These are phyloP conservation scores for Botrytis fabae DNA, from an alignment of 2,329 filamentous ascomycete genomes.

Conservation along the genomic window DNA sequence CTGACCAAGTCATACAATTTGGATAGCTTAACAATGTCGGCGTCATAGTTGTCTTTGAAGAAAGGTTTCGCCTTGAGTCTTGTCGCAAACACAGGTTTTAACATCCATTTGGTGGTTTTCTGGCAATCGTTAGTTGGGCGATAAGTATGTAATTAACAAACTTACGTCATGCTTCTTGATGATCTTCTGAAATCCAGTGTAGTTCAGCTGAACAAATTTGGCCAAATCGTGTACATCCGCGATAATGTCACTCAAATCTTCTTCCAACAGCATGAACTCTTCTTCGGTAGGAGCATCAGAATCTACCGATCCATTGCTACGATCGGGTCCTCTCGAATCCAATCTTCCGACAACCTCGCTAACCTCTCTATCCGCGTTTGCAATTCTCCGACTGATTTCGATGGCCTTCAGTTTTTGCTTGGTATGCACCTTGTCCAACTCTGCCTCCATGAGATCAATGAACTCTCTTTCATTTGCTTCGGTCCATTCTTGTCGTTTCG, in stretches of 20 bases:
- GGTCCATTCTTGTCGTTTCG: slow-evolving; percentile 70
- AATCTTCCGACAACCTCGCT: slow-evolving; percentile 79
- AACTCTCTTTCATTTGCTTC: slow-evolving; percentile 91
- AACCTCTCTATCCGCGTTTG: slow-evolving; percentile 85
- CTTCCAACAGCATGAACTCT: slow-evolving; percentile 90
- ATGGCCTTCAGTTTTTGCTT: slow-evolving; percentile 97
- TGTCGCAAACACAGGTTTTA: slow-evolving; percentile 93
- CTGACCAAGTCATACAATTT: slow-evolving; percentile 93
- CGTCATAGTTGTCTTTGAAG: slow-evolving; percentile 98
- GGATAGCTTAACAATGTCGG: slow-evolving; percentile 90
- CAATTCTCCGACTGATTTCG: slow-evolving; percentile 90
- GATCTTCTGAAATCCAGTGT: slow-evolving; percentile 99
- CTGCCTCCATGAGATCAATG: slow-evolving; percentile 80
- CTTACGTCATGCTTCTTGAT: slow-evolving; percentile 98
- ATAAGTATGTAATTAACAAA: slow-evolving; percentile 28
- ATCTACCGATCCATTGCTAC: slow-evolving; percentile 36
- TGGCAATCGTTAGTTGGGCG: slow-evolving; percentile 42
- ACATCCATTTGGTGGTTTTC: slow-evolving; percentile 93
- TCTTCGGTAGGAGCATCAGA: slow-evolving; percentile 71
- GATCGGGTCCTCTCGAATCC: slow-evolving; percentile 58
- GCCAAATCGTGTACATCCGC: slow-evolving; percentile 97
- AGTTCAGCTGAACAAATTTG: slow-evolving; percentile 98
- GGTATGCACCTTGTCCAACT: slow-evolving; percentile 96
- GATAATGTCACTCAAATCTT: slow-evolving; percentile 95
- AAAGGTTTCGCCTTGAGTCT: slow-evolving; percentile 95